phyloP scores from a whole-genome alignment of 176 grass and related monocot species.

The Oryza officinalis region DNA sequence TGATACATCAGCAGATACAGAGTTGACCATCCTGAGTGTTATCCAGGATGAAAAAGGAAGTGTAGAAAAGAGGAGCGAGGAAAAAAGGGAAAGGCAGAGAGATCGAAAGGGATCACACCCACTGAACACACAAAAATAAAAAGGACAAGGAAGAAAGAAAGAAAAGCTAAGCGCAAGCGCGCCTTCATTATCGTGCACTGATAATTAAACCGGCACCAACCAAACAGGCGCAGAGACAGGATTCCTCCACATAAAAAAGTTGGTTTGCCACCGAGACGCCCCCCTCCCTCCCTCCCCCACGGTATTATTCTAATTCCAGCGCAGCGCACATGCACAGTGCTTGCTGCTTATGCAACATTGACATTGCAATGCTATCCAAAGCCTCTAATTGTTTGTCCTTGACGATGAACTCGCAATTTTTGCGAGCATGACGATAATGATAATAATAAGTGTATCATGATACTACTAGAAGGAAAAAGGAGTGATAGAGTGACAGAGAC shows the following conservation, averaged over 20 bases:
- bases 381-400: neutral
- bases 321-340: constrained; percentile 27
- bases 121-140: neutral
- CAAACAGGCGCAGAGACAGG: neutral
- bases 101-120: neutral
- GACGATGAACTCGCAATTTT: neutral
- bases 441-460: neutral
- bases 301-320: constrained; percentile 36
- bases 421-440: neutral
- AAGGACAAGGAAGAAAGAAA: neutral
- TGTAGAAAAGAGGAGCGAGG: neutral
- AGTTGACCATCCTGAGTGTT: constrained; percentile 30
- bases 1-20: neutral
- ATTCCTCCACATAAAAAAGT: constrained; percentile 37
- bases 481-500: constrained; percentile 10
- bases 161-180: neutral
- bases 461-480: neutral
- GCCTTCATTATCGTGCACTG: neutral
- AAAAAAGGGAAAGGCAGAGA: neutral
- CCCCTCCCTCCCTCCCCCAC: no score
- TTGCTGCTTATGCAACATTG: neutral
- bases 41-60: neutral
- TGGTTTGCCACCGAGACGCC: constrained; percentile 34
- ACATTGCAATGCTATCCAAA: neutral
- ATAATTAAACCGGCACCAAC: constrained; percentile 26